Base-by-base conservation (phyloP, 2,329 filamentous ascomycete genomes). In the Pseudogymnoascus sp. region DNA sequence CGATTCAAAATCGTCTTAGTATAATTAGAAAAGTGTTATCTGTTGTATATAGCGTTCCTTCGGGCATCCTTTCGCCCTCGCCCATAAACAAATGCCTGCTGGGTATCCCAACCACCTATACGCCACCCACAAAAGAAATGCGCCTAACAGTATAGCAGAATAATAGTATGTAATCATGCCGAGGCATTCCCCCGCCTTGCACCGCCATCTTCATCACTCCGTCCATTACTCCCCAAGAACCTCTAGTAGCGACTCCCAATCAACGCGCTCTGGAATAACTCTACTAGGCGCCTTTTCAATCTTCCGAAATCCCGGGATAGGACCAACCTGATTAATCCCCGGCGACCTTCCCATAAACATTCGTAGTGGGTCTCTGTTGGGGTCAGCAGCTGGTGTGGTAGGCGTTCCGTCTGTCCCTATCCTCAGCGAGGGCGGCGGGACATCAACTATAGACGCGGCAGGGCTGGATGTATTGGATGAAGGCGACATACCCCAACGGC, bases 321-420 rank as follows among this genome's bases (percentile, higher is more conserved):
- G 80, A 0, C 90, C 90, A 1, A 84, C 81, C 71, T 93, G 90
- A 69, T 94, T 94, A 71, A 94, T 91, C 0, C 90, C 90, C 1
- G 89, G 83, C 4, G 82, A 75, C 45, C 90, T 80, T 45, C 77
- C 77, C 35, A 75, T 61, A 9, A 76, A 74, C 62, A 66, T 65
- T 61, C 65, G 64, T 55, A 72, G 72, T 73, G 63, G 68, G 75
- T 63, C 76, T 67, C 41, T 68, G 66, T 60, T 55, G 9, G 45
- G 45, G 45, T 55, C 45, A 55, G 45, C 9, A 33, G 38, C 70
- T 9, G 75, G 71, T 23, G 73, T 72, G 35, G 70, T 71, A 36
- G 74, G 69, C 14, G 70, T 59, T 62, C 69, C 71, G 62, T 61
- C 68, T 66, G 49, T 59, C 64, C 33, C 63, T 63, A 30, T 64